Evolutionary conservation across 768 basidiomycete species (phyloP), one percentile per base, ranked within the genome.

Genomic region (Hortiboletus campestris): DNA sequence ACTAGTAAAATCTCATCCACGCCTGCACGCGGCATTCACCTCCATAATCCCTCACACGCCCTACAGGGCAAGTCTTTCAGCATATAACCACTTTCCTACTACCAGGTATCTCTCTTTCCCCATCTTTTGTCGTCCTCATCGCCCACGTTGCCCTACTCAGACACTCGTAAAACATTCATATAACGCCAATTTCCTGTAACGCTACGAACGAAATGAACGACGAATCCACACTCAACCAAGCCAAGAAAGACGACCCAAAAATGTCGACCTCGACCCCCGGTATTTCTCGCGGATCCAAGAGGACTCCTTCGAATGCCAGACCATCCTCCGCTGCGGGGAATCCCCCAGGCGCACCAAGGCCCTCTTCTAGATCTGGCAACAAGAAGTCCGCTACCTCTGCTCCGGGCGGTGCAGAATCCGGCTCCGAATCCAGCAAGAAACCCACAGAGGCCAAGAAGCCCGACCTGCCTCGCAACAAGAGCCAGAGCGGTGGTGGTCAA

Each of bases 161-260:
- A 76, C 78, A 76, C 78, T 76, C 80, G 70, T 73, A 83, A 78
- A 80, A 76, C 74, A 72, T 67, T 59, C 49, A 56, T 58, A 73
- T 70, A 74, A 72, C 59, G 41, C 56, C 71, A 65, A 61, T 63
- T 75, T 69, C 61, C 67, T 75, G 55, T 62, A 63, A 69, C 79
- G 70, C 84, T 80, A 91, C 85, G 87, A 89, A 83, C 86, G 83
- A 85, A 74, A 92, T 92, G 90, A 89, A 87, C 72, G 90, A 92
- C 80, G 85, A 89, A 79, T 76, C 79, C 68, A 79, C 78, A 73
- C 56, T 61, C 47, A 67, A 68, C 47, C 75, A 70, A 54, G 73
- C 76, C 67, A 88, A 80, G 80, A 88, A 81, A 77, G 89, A 91
- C 67, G 88, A 89, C 72, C 13, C 64, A 41, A 89, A 81, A 80